Conservation (phyloP, 805 yeast species). For the Candida chauliodis region DNA sequence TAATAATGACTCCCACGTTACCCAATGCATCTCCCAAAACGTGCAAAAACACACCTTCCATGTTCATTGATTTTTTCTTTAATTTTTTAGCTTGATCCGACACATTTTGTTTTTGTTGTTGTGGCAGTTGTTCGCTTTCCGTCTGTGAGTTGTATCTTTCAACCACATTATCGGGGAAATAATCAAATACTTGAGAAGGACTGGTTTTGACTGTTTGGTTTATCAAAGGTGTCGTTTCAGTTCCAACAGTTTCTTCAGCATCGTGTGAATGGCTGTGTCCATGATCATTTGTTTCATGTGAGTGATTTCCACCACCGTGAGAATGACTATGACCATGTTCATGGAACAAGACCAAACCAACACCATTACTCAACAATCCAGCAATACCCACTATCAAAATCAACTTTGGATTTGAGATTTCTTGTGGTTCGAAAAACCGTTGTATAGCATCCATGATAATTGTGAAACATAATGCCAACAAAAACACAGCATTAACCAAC, state of each 20-base stretch:
- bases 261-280: constrained; percentile 33
- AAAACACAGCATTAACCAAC: constrained; percentile 85
- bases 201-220: constrained; percentile 1
- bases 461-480: constrained; percentile 87
- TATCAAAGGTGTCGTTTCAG: constrained; percentile 9
- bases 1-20: constrained; percentile 84
- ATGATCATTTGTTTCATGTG: constrained; percentile 11
- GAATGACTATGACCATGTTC: constrained; percentile 52
- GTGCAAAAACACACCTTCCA: constrained; percentile 96
- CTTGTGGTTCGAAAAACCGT: constrained; percentile 77
- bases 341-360: constrained; percentile 85
- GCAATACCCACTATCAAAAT: constrained; percentile 78
- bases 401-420: constrained; percentile 75
- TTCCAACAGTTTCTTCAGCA: background rate
- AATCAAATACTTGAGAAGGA: constrained; percentile 26
- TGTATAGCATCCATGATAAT: constrained; percentile 91
- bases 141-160: constrained; percentile 32
- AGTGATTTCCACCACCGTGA: constrained; percentile 41
- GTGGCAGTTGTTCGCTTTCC: too few relatives aligned
- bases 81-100: constrained; percentile 14
- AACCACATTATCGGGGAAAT: constrained; percentile 47
- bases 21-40: constrained; percentile 97
- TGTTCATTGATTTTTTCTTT: constrained; percentile 70
- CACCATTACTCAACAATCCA: constrained; percentile 77
- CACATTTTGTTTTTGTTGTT: constrained; percentile 1